Conservation (phyloP, 2,329 filamentous ascomycete species). For the Nothophaeocryptopus gaeumannii region DNA sequence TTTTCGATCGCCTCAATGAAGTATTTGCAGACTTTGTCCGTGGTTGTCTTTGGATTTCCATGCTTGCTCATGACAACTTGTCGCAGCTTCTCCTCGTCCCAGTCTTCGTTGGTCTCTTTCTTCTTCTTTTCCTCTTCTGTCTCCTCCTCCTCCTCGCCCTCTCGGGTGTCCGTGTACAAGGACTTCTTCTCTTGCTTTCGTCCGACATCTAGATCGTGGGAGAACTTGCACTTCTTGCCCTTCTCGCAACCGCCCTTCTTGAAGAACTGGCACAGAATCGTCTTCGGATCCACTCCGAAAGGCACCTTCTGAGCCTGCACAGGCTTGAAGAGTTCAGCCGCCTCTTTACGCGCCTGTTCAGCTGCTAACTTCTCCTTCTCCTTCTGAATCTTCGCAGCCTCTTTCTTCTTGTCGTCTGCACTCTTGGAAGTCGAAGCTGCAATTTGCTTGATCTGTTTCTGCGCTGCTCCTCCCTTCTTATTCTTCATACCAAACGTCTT, state of each 20-base stretch:
- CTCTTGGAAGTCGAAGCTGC: slow-evolving; percentile 67
- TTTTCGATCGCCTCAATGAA: slow-evolving; percentile 98
- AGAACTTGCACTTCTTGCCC: slow-evolving; percentile 95
- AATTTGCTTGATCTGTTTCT: slow-evolving; percentile 87
- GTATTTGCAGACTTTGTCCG: slow-evolving; percentile 98
- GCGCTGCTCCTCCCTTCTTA: slow-evolving; percentile 89
- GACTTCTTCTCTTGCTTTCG: slow-evolving; percentile 90
- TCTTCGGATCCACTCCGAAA: slow-evolving; percentile 97
- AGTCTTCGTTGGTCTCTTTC: slow-evolving; percentile 88
- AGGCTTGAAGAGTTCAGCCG: slow-evolving; percentile 80
- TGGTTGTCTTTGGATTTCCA: slow-evolving; percentile 90
- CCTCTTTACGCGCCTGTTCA: slow-evolving; percentile 78
- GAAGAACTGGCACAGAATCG: slow-evolving; percentile 91
- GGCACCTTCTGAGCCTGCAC: slow-evolving; percentile 96
- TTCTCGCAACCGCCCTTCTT: slow-evolving; percentile 98
- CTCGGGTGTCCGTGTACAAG: slow-evolving; percentile 80
- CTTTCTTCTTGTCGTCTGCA: slow-evolving; percentile 83
- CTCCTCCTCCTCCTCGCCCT: slow-evolving; percentile 66
- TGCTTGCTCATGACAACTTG: slow-evolving; percentile 93
- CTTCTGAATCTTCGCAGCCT: slow-evolving; percentile 60
- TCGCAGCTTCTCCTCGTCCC: slow-evolving; percentile 94
- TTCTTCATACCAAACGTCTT: slow-evolving; percentile 99
- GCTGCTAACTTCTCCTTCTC: slow-evolving; percentile 90
- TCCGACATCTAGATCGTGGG: slow-evolving; percentile 84
- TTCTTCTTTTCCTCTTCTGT: slow-evolving; percentile 72